phyloP scores from a whole-genome alignment of 352 stramenopile species.

The Thraustotheca clavata region DNA sequence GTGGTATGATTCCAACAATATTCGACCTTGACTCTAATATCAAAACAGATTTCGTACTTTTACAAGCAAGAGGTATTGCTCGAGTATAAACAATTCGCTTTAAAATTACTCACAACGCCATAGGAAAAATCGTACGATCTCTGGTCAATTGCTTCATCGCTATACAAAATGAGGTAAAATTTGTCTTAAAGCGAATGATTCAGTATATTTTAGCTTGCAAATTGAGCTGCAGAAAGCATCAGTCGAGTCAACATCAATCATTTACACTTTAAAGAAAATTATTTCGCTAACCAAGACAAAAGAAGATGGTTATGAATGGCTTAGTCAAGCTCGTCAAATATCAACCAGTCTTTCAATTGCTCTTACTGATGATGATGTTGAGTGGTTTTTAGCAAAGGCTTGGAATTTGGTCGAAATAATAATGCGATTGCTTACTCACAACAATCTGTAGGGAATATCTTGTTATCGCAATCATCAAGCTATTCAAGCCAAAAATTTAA shows the following conservation, averaged over 20 bases:
- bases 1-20: neutral
- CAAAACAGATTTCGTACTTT: too few species aligned
- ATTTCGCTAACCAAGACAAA: constrained; percentile 7
- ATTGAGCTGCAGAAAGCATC: constrained; percentile 6
- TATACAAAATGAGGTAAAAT: constrained; percentile 13
- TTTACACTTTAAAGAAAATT: constrained; percentile 12
- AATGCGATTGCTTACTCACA: neutral
- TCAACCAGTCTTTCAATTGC: neutral
- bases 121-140: neutral
- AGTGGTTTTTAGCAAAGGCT: constrained; percentile 15
- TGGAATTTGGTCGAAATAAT: constrained; percentile 16
- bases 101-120: too few species aligned
- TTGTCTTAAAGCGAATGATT: neutral
- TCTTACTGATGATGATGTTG: constrained; percentile 12
- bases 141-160: neutral
- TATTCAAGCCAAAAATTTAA: constrained; percentile 13
- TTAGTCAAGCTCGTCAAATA: constrained; percentile 9
- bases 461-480: constrained; percentile 18
- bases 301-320: constrained; percentile 17
- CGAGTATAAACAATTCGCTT: too few species aligned
- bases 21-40: too few species aligned
- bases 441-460: constrained; percentile 2
- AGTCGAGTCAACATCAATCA: neutral
- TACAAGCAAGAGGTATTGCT: too few species aligned
- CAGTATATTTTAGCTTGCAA: constrained; percentile 3